phyloP scores from a whole-genome alignment of 192 early-diverging fungal genomes.

The Funneliformis mosseae region DNA sequence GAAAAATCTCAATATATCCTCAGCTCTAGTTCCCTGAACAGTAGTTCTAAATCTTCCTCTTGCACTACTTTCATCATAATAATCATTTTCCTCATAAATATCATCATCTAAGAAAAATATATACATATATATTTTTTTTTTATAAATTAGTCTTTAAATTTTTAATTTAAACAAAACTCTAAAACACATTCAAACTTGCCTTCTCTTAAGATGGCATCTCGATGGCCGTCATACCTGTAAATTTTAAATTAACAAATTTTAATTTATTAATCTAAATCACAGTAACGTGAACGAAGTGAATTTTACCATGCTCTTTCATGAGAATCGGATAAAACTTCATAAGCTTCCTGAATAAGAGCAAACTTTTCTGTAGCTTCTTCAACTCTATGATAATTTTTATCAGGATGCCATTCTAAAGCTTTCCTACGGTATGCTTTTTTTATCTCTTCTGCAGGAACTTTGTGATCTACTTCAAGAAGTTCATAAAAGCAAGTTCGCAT shows the following conservation, averaged over 20 bases:
- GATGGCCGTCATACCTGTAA: constrained; percentile 83
- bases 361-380: constrained; percentile 89
- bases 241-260: neutral
- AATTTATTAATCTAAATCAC: neutral
- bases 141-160: too few relatives aligned
- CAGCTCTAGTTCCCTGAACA: constrained; percentile 55
- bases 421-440: constrained; percentile 86
- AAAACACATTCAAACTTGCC: constrained; percentile 43
- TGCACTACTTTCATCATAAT: constrained; percentile 42
- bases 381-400: constrained; percentile 81
- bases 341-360: constrained; percentile 89
- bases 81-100: constrained; percentile 47
- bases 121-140: too few relatives aligned
- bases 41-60: constrained; percentile 30
- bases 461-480: constrained; percentile 7
- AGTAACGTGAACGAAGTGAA: neutral
- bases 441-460: constrained; percentile 39
- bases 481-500: constrained; percentile 26
- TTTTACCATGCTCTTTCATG: constrained; percentile 20
- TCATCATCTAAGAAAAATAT: constrained; percentile 61
- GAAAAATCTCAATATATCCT: constrained; percentile 83
- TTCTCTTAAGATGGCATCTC: constrained; percentile 89
- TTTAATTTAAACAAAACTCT: neutral
- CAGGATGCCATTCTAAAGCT: constrained; percentile 80
- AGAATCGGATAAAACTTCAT: constrained; percentile 89